These are phyloP conservation scores for Ceratopteris richardii DNA, from an alignment of 75 land plant genomes.

Conservation along the genomic window DNA sequence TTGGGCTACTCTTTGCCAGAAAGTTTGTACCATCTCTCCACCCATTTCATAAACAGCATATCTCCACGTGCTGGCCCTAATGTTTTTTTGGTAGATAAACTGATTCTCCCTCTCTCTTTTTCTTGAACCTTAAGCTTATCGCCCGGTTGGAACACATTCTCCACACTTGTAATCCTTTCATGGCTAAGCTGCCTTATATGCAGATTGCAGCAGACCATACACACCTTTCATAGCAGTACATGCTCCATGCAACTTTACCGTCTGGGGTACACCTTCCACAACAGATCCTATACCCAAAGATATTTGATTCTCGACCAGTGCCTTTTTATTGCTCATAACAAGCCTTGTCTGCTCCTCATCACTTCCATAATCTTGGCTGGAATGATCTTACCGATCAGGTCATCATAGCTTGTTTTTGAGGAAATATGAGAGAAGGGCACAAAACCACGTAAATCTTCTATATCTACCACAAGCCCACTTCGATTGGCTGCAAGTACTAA, in stretches of 20 bases:
- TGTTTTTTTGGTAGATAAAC: conserved; percentile 94
- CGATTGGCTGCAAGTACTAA: conserved; percentile 64
- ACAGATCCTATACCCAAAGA: conserved; percentile 92
- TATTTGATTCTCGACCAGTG: conserved; percentile 87
- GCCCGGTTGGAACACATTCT: conserved; percentile 87
- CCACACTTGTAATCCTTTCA: conserved; percentile 85
- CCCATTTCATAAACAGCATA: conserved; percentile 96
- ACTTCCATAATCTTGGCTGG: conserved; percentile 89
- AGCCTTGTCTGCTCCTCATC: conserved; percentile 88
- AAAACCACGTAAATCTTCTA: conserved; percentile 79
- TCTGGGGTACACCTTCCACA: conserved; percentile 86
- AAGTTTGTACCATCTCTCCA: too few relatives aligned
- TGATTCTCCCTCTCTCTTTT: too few relatives aligned
- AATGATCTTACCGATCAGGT: conserved; percentile 57
- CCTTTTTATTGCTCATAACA: conserved; percentile 89
- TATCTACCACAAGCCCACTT: conserved; percentile 76
- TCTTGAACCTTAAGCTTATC: conserved; percentile 95
- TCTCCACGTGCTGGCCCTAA: conserved; percentile 97
- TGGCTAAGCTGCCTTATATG: conserved; percentile 98
- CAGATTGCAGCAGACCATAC: conserved; percentile 90
- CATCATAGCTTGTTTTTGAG: conserved; percentile 55
- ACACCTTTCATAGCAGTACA: conserved; percentile 93
- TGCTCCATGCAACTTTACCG: conserved; percentile 92
- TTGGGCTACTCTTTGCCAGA: too few relatives aligned
- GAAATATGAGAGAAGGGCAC: conserved; percentile 89